Percentiles rank a stretch among this genome's conserved stretches.
Conservation (phyloP, 495 filamentous ascomycete species). For the Podospora didyma region DNA sequence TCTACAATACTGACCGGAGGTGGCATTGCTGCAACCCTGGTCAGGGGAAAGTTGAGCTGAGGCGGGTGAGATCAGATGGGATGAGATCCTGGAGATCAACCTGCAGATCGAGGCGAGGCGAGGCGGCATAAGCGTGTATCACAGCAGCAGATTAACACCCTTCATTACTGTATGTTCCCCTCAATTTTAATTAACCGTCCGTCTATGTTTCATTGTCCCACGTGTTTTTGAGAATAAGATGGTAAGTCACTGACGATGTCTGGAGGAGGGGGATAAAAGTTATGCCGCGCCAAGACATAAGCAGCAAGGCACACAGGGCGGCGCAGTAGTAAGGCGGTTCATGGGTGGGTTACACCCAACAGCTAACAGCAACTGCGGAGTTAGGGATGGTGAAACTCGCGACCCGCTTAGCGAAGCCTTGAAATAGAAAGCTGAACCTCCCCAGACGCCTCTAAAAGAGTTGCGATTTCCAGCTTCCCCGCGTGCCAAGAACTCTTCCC, state of each 20-base stretch:
- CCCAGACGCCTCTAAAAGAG: no score
- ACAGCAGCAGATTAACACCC: neutral
- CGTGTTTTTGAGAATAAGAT: neutral
- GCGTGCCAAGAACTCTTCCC: no score
- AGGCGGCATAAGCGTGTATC: neutral
- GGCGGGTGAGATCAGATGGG: neutral
- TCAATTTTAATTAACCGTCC: neutral
- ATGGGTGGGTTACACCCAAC: no score
- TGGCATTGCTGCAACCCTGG: no score
- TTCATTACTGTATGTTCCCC: neutral
- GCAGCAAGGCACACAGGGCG: neutral
- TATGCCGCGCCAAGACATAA: constrained; percentile 11
- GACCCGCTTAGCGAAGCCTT: no score
- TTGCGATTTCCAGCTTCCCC: no score
- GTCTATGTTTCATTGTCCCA: neutral
- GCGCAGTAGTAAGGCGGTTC: no score
- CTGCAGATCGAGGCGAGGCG: neutral
- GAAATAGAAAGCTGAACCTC: no score
- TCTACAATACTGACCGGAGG: no score
- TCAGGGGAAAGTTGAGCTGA: no score
- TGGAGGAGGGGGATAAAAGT: neutral
- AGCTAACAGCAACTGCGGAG: no score
- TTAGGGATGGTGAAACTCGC: no score
- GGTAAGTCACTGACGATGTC: neutral
- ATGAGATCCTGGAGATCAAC: neutral